Percentiles rank a stretch among this genome's conserved stretches.
These are phyloP conservation scores for Gnaphalium uliginosum DNA, from an alignment of 129 eudicot species.

Conservation along the genomic window DNA sequence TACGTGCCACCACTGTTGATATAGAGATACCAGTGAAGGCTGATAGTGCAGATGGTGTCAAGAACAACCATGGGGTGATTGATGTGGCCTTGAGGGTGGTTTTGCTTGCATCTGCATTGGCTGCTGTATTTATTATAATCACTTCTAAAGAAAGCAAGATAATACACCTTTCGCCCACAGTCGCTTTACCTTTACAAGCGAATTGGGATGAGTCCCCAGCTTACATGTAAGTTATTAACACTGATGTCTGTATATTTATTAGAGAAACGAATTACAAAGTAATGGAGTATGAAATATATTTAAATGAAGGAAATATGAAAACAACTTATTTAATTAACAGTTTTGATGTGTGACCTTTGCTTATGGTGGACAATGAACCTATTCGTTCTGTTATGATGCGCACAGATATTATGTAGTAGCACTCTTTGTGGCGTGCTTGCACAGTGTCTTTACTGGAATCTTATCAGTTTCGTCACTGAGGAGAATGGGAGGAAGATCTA, in stretches of 20 bases:
- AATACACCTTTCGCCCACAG: slow-evolving; percentile 34
- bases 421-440: slow-evolving; percentile 53
- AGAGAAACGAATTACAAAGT: neutral
- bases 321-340: neutral
- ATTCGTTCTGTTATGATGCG: neutral
- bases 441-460: slow-evolving; percentile 50
- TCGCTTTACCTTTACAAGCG: slow-evolving; percentile 22
- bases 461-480: slow-evolving; percentile 30
- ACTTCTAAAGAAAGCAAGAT: slow-evolving; percentile 55
- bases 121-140: slow-evolving; percentile 62
- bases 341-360: neutral
- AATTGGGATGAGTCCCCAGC: slow-evolving; percentile 61
- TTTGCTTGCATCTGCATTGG: slow-evolving; percentile 45
- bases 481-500: slow-evolving; percentile 38
- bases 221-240: slow-evolving; percentile 55
- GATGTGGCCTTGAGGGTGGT: slow-evolving; percentile 54
- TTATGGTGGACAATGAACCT: slow-evolving; percentile 40
- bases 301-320: neutral
- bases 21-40: slow-evolving; percentile 8
- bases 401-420: slow-evolving; percentile 79
- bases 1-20: slow-evolving; percentile 20
- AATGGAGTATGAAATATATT: too few relatives aligned
- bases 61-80: slow-evolving; percentile 7
- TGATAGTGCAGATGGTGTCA: neutral
- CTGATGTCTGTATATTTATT: neutral